These are phyloP conservation scores for Ophiostoma tasmaniense DNA, from an alignment of 2,329 filamentous ascomycete genomes.

Conservation along the genomic window DNA sequence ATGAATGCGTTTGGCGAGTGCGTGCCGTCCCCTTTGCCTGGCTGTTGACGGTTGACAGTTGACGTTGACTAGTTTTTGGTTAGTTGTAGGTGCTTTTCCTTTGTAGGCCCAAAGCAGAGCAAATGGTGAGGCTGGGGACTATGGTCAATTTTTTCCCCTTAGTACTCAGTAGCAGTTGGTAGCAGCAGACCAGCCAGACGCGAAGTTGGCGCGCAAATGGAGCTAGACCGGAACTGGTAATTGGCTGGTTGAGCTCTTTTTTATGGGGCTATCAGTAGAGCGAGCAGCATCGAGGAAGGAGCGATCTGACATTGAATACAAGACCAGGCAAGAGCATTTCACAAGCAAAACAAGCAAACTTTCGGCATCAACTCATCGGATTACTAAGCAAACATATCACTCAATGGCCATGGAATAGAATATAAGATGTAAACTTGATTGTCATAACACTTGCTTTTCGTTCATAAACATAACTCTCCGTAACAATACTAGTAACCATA, in stretches of 20 bases:
- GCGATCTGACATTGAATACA: neutral
- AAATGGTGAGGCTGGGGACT: slow-evolving; percentile 14
- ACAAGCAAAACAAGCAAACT: neutral
- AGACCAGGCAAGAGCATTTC: neutral
- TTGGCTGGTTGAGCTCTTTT: slow-evolving; percentile 9
- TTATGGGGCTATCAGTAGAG: slow-evolving; percentile 10
- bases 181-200: slow-evolving; percentile 15
- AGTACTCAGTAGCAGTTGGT: neutral
- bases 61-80: neutral
- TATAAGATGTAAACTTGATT: neutral
- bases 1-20: neutral
- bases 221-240: slow-evolving; percentile 22
- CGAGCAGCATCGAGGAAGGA: neutral
- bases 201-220: slow-evolving; percentile 24
- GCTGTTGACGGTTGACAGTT: neutral
- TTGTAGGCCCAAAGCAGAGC: slow-evolving; percentile 3
- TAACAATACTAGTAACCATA: neutral
- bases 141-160: slow-evolving; percentile 17
- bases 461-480: neutral
- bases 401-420: neutral
- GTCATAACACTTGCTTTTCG: neutral
- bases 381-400: neutral
- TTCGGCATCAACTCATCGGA: neutral
- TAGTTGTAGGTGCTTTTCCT: neutral
- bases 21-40: neutral